phyloP scores from a whole-genome alignment of 805 yeast genomes.

The Metschnikowia chrysomelidarum region DNA sequence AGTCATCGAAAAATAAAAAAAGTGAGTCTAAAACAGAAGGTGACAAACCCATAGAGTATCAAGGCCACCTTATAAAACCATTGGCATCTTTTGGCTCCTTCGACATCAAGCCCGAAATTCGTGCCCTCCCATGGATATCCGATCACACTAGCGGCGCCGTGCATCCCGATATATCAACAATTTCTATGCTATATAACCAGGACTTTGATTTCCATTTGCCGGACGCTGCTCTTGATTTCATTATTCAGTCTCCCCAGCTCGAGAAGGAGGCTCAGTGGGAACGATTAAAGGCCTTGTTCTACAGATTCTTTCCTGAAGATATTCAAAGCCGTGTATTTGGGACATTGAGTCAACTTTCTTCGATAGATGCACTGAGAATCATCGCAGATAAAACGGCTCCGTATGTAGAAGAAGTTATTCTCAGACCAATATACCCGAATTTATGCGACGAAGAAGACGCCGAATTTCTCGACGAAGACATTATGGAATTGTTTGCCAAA shows the following conservation, averaged over 20 bases:
- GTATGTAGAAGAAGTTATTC: constrained; percentile 1
- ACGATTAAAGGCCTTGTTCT: constrained; percentile 4
- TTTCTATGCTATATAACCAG: constrained; percentile 5
- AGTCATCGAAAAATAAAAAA: too few species aligned
- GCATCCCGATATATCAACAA: constrained; percentile 4
- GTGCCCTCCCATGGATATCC: constrained; percentile 1
- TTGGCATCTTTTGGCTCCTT: constrained; percentile 2
- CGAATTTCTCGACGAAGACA: too few species aligned
- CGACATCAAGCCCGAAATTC: neutral
- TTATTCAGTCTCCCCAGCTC: constrained; percentile 3
- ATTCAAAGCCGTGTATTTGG: neutral
- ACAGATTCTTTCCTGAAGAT: neutral
- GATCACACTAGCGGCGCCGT: constrained; percentile 5
- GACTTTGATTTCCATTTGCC: constrained; percentile 3
- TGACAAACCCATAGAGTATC: too few species aligned
- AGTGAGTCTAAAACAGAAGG: too few species aligned
- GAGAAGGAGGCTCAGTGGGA: constrained; percentile 7
- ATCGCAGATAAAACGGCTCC: constrained; percentile 1
- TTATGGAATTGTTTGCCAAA: too few species aligned
- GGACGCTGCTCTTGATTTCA: constrained; percentile 2
- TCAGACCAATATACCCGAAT: neutral
- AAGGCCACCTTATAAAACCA: constrained; percentile 1
- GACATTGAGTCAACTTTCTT: neutral
- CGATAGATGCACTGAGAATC: constrained; percentile 6
- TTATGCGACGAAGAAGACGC: too few species aligned